These are phyloP conservation scores for Mycotypha africana DNA, from an alignment of 371 early-diverging fungal species.

Conservation along the genomic window DNA sequence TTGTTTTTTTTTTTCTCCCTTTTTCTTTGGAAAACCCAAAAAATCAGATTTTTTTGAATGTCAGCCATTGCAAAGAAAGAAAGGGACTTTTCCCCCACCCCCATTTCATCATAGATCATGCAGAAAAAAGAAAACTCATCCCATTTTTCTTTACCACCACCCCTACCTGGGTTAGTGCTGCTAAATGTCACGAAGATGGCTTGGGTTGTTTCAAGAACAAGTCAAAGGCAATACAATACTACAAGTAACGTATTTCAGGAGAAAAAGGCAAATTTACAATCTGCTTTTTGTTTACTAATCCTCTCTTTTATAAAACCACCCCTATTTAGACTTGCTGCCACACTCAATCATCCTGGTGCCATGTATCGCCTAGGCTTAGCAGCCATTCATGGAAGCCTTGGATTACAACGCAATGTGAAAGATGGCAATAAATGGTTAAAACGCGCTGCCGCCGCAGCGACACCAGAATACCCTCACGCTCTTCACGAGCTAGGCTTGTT, in stretches of 20 bases:
- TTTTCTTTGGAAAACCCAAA: background rate
- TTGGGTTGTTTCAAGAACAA: conserved; percentile 54
- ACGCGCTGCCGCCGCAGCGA: conserved; percentile 67
- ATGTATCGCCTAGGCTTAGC: conserved; percentile 70
- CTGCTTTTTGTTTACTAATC: background rate
- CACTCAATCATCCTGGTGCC: conserved; percentile 66
- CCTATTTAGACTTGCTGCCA: conserved; percentile 36
- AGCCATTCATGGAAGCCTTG: conserved; percentile 63
- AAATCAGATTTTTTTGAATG: no score
- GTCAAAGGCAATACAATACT: conserved; percentile 62
- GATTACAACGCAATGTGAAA: conserved; percentile 50
- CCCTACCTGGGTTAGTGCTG: conserved; percentile 36
- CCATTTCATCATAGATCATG: no score
- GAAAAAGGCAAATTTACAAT: no score
- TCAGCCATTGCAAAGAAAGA: no score
- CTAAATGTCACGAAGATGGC: conserved; percentile 66
- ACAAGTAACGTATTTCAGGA: no score
- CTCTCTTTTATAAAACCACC: background rate
- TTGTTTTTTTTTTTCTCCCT: conserved; percentile 2
- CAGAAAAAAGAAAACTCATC: background rate
- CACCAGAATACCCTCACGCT: conserved; percentile 69
- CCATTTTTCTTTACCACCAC: background rate
- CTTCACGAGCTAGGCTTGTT: conserved; percentile 70
- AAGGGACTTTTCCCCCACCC: no score
- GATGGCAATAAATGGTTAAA: conserved; percentile 82